phyloP scores from a whole-genome alignment of 108 stramenopile genomes.

The Nannochloropsis salina region DNA sequence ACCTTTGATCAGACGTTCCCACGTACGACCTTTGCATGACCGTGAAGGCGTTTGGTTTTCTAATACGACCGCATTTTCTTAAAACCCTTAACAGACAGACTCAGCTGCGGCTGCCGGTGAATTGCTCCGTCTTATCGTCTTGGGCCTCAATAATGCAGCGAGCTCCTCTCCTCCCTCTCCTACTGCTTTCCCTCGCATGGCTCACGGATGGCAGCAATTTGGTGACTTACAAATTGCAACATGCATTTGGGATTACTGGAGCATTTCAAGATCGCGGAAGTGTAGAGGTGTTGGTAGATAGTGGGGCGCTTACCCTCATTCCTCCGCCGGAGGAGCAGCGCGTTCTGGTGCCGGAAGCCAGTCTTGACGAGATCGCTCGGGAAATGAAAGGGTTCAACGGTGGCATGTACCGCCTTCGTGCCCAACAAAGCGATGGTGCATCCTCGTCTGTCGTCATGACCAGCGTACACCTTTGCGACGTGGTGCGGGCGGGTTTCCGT shows the following conservation, averaged over 20 bases:
- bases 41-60: no score
- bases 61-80: no score
- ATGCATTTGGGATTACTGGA: not conserved
- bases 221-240: slow-evolving; percentile 3
- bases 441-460: not conserved
- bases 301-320: slow-evolving; percentile 15
- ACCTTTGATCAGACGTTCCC: no score
- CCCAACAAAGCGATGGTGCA: not conserved
- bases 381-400: slow-evolving; percentile 16
- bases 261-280: not conserved
- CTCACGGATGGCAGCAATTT: not conserved
- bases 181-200: no score
- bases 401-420: not conserved
- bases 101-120: no score
- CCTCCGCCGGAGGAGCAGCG: not conserved
- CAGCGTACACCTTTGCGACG: not conserved
- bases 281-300: not conserved
- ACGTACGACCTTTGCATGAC: no score
- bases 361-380: not conserved
- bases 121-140: no score
- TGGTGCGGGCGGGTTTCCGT: not conserved
- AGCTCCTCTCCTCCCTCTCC: no score
- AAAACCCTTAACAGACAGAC: no score
- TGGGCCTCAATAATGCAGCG: no score
- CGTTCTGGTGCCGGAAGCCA: not conserved